Evolutionary conservation across 2,329 filamentous ascomycete species (phyloP), one percentile per base, ranked within the genome.

Genomic region (Penicillium sp.): DNA sequence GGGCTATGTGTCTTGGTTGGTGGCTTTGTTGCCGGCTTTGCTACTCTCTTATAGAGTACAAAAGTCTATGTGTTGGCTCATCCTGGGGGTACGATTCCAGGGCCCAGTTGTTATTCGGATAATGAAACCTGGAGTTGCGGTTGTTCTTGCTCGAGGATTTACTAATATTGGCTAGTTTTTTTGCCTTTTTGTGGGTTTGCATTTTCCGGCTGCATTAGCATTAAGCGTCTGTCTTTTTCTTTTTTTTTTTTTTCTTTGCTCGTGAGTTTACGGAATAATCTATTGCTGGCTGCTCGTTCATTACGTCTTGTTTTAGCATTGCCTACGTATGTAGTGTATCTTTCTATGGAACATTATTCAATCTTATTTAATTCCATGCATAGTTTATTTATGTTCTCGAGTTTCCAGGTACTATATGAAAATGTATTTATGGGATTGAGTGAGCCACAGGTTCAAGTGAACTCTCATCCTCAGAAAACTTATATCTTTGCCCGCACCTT

Each of bases 11-110:
- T 82, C 13, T 69, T 88, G 7, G 74, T 82, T 40, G 79, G 78
- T 50, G 79, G 80, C 32, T 74, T 87, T 53, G 78, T 85, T 60
- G 79, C 81, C 40, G 85, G 84, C 16, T 85, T 87, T 64, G 79
- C 83, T 43, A 59, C 78, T 56, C 63, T 84, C 58, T 72, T 85
- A 56, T 85, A 72, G 75, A 26, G 54, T 11, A 7, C 11, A 22
- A 26, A 1, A 3, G n/a, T 26, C 8, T n/a, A 11, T 4, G 22
- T 14, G 29, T 45, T 22, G 11, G 10, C 18, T 24, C 16, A 8
- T 11, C 14, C 10, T 24, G 3, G 11, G 10, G 10, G 4, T n/a
- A 18, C 20, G 18, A 9, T 43, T 16, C 26, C 24, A 32, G 8
- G 14, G 13, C 18, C 14, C 7, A 24, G 16, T 10, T 40, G 14